These are phyloP conservation scores for Gremmenia infestans DNA, from an alignment of 2,329 filamentous ascomycete genomes.

Conservation along the genomic window DNA sequence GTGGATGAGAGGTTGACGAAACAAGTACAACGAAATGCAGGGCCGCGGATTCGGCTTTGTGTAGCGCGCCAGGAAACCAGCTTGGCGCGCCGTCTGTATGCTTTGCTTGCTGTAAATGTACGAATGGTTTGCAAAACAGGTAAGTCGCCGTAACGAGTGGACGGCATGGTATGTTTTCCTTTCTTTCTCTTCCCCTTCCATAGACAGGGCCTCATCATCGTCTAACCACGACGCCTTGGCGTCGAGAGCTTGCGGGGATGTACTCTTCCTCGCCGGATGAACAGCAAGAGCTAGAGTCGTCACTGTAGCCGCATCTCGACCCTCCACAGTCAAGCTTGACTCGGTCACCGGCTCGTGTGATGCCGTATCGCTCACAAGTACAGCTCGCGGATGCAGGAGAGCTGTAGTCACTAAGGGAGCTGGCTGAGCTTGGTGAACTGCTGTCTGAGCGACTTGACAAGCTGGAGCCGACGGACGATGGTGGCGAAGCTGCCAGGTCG, in stretches of 20 bases:
- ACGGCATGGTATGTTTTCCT: conserved; percentile 13
- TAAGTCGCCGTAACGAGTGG: conserved; percentile 27
- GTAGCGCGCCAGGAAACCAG: conserved; percentile 21
- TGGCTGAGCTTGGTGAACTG: conserved; percentile 63
- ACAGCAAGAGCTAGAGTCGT: conserved; percentile 65
- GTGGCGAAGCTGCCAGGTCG: conserved; percentile 53
- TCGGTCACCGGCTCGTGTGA: conserved; percentile 86
- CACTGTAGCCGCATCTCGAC: conserved; percentile 75
- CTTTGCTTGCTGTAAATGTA: conserved; percentile 10
- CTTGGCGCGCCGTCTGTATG: conserved; percentile 19
- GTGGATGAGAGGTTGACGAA: conserved; percentile 12
- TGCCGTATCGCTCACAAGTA: conserved; percentile 94
- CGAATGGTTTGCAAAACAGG: conserved; percentile 12
- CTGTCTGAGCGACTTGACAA: conserved; percentile 69
- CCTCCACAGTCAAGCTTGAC: conserved; percentile 97
- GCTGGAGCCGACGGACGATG: conserved; percentile 66
- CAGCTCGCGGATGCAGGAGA: conserved; percentile 75
- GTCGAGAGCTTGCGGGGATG: conserved; percentile 51
- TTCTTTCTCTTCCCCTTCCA: conserved; percentile 7
- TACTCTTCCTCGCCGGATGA: conserved; percentile 62
- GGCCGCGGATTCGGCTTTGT: conserved; percentile 31
- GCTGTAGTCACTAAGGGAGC: conserved; percentile 70
- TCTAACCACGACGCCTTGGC: conserved; percentile 57
- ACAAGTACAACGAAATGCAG: conserved; percentile 23
- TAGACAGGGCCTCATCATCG: conserved; percentile 20